A percentile compares a stretch with the other conserved stretches of the same genome.
phyloP scores from a whole-genome alignment of 2,329 filamentous ascomycete genomes.

The Monilinia aucupariae region DNA sequence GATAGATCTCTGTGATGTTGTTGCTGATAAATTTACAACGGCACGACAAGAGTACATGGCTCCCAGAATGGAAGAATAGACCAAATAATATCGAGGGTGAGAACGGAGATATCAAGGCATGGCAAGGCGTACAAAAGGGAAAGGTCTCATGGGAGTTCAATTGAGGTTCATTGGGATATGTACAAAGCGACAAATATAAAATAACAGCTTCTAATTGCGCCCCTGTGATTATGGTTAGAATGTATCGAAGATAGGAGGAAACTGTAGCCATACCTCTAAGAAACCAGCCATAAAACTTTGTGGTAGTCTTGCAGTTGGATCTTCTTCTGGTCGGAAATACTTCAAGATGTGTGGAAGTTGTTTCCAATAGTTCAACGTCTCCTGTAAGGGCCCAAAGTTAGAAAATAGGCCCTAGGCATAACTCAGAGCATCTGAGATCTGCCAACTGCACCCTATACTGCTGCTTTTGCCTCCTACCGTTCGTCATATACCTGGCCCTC shows the following conservation, averaged over 20 bases:
- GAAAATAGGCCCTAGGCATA: neutral
- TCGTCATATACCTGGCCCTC: neutral
- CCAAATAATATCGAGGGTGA: slow-evolving; percentile 8
- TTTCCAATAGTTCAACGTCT: slow-evolving; percentile 99
- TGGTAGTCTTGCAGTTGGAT: slow-evolving; percentile 68
- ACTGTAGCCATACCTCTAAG: slow-evolving; percentile 60
- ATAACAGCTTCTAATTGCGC: slow-evolving; percentile 31
- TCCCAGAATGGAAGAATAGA: slow-evolving; percentile 21
- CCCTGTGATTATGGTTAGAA: slow-evolving; percentile 37
- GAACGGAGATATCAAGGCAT: slow-evolving; percentile 22
- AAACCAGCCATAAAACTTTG: slow-evolving; percentile 91
- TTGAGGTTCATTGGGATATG: slow-evolving; percentile 33
- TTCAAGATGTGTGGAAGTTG: slow-evolving; percentile 93
- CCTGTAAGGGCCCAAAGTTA: slow-evolving; percentile 48
- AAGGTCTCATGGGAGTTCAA: slow-evolving; percentile 24
- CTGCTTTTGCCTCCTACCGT: neutral
- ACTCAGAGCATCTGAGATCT: too few species aligned
- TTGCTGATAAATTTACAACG: slow-evolving; percentile 79
- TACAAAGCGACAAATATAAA: slow-evolving; percentile 31
- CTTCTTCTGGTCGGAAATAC: slow-evolving; percentile 89
- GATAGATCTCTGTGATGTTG: slow-evolving; percentile 86
- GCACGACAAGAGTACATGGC: slow-evolving; percentile 49
- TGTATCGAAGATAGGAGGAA: slow-evolving; percentile 79
- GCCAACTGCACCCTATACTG: neutral
- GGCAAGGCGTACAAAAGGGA: slow-evolving; percentile 29